Base-by-base conservation (phyloP, 257 asterid genomes). In the Fraxinus pennsylvanica region DNA sequence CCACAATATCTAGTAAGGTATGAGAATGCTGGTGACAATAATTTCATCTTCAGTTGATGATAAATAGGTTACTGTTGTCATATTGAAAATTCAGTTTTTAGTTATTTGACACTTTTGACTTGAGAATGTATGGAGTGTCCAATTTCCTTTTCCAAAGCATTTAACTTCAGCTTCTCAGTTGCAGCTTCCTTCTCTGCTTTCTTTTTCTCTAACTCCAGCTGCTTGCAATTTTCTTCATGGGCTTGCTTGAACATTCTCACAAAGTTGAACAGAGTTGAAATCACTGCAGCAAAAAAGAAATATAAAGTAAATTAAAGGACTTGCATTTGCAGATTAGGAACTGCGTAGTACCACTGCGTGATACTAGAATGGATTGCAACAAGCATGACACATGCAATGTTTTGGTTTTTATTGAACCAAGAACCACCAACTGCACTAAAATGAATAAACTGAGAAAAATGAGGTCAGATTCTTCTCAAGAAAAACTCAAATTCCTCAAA, bases 121-220 rank as follows among this genome's bases (percentile, higher is more conserved):
- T 73, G 50, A 54, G 91, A 79, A 7, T 80, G 85, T 67, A 79
- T 78, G 79, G 81, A 74, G 65, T 85, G 85, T 70, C 86, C 88
- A 15, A 85, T 72, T 68, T 78, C 92, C 35, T 76, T 82, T 39
- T 66, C 74, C 14, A 91, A 63, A 80, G 84, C 81, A 59, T 88
- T 82, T 68, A 78, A 75, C 88, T 88, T 88, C 79, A 39, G 68
- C 81, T 79, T 85, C 84, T 85, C 96, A 21, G 84, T 67, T 57
- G 91, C 81, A 73, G 89, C 95, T 89, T 92, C 97, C 84, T 92
- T 94, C 87, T 91, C 97, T 66, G 97, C 97, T 87, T 94, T 94
- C 94, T 89, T 94, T 77, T 75, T 90, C 82, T 94, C 97, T 3
- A 81, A 76, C 83, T 92, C 98, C 76, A 88, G 73, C 87, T 90